phyloP scores from a whole-genome alignment of 345 rosid species.

The Microthlaspi erraticum region DNA sequence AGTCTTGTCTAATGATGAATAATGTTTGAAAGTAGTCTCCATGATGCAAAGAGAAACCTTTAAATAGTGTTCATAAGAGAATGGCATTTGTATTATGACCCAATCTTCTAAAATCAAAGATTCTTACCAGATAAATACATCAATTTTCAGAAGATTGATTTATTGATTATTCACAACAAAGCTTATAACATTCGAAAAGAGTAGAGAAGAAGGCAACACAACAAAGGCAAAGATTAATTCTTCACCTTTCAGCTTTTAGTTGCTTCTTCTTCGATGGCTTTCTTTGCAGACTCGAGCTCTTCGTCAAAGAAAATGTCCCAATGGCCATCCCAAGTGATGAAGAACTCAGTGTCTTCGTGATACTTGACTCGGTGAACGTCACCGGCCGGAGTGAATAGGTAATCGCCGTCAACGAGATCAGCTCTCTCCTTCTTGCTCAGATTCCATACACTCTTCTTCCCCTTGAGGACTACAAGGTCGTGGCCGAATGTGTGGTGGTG shows the following conservation, averaged over 20 bases:
- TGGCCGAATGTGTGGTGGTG: constrained; percentile 95
- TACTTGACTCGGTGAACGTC: constrained; percentile 90
- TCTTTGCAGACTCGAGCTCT: constrained; percentile 70
- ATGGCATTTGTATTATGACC: background rate
- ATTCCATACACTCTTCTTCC: constrained; percentile 87
- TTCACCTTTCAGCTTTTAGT: constrained; percentile 1
- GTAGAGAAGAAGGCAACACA: background rate
- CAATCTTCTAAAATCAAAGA: constrained; percentile 22
- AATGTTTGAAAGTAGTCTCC: constrained; percentile 5
- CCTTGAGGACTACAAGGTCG: constrained; percentile 71
- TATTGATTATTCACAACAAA: background rate
- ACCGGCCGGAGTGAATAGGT: constrained; percentile 76
- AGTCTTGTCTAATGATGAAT: constrained; percentile 58
- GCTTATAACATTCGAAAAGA: background rate
- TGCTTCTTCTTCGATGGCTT: constrained; percentile 46
- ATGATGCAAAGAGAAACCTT: constrained; percentile 21
- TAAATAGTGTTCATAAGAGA: constrained; percentile 24
- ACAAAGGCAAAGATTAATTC: background rate
- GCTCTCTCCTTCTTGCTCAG: constrained; percentile 66
- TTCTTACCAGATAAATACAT: background rate
- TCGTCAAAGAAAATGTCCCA: constrained; percentile 90
- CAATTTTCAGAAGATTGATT: background rate
- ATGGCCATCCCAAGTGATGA: constrained; percentile 91
- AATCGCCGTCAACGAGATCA: constrained; percentile 73
- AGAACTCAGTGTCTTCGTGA: constrained; percentile 85